These are phyloP conservation scores for Avena atlantica DNA, from an alignment of 176 grass and related monocot species.

Conservation along the genomic window DNA sequence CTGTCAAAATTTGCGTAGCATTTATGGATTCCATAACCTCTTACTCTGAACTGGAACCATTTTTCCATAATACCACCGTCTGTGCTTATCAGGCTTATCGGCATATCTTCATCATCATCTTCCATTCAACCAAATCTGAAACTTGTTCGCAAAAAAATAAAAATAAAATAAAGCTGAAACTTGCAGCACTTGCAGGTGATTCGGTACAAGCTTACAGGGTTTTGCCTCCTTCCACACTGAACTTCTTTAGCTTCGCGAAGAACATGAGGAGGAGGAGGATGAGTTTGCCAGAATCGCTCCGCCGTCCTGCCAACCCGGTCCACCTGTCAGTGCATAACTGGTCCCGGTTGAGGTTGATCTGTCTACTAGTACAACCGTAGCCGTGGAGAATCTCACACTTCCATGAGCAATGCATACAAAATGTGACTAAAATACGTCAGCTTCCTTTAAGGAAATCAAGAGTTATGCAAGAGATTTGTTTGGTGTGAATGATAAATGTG, in stretches of 20 bases:
- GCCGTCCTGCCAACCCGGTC: conserved; percentile 51
- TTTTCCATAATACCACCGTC: too few relatives aligned
- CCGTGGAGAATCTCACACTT: conserved; percentile 63
- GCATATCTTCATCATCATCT: too few relatives aligned
- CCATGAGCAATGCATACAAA: conserved; percentile 59
- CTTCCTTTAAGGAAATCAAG: background rate
- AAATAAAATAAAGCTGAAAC: too few relatives aligned
- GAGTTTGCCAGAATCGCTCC: conserved; percentile 60
- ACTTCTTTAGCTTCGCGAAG: conserved; percentile 63
- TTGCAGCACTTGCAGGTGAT: too few relatives aligned
- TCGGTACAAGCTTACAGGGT: conserved; percentile 47
- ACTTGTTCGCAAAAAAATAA: too few relatives aligned
- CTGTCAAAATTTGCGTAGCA: too few relatives aligned
- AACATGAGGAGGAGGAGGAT: conserved; percentile 63
- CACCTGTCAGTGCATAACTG: conserved; percentile 46
- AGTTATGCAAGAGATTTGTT: background rate
- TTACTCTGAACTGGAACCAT: too few relatives aligned
- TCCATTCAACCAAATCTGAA: too few relatives aligned
- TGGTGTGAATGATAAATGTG: background rate
- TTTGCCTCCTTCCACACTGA: conserved; percentile 60
- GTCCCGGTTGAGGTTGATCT: conserved; percentile 41
- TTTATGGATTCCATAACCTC: too few relatives aligned
- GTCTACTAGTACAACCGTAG: conserved; percentile 59
- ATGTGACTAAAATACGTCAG: background rate
- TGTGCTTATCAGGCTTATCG: too few relatives aligned